Percentiles rank a stretch among this genome's conserved stretches.
Evolutionary conservation across 208 protist species (phyloP).

Genomic region (Trypanosomatidae sp.): DNA sequence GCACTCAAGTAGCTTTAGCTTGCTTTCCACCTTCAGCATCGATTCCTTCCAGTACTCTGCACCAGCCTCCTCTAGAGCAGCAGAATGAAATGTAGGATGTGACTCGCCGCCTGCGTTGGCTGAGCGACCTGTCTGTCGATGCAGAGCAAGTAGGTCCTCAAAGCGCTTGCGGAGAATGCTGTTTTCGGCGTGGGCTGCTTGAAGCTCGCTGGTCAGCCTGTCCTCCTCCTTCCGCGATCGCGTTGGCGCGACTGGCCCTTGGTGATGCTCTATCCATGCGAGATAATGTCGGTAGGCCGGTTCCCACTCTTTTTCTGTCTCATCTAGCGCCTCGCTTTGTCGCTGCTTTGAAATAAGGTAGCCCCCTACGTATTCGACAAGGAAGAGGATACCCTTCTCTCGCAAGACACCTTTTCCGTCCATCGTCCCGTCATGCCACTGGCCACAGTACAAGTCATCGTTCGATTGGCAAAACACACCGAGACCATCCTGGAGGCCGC

Average conservation of each 20-base stretch:
- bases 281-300: constrained; percentile 26
- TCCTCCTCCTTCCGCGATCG: constrained; percentile 3
- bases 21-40: constrained; percentile 6
- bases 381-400: constrained; percentile 42
- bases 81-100: not conserved
- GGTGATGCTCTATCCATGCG: constrained; percentile 11
- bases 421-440: constrained; percentile 65
- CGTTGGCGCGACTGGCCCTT: not conserved
- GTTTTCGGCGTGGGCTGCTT: constrained; percentile 29
- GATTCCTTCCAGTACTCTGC: constrained; percentile 16
- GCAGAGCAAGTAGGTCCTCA: constrained; percentile 19
- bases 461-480: constrained; percentile 52
- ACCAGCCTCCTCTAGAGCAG: not conserved
- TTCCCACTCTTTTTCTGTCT: constrained; percentile 23
- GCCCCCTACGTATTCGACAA: constrained; percentile 56
- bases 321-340: constrained; percentile 8
- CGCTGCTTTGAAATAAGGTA: constrained; percentile 48
- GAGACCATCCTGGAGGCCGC: constrained; percentile 50
- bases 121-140: constrained; percentile 4
- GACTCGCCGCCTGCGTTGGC: not conserved
- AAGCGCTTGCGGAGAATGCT: constrained; percentile 27
- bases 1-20: constrained; percentile 33
- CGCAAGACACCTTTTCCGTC: constrained; percentile 62
- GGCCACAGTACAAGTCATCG: constrained; percentile 60
- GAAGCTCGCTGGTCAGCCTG: constrained; percentile 19